Evolutionary conservation across 345 rosid species (phyloP).

Genomic region (Syzygium jambos): DNA sequence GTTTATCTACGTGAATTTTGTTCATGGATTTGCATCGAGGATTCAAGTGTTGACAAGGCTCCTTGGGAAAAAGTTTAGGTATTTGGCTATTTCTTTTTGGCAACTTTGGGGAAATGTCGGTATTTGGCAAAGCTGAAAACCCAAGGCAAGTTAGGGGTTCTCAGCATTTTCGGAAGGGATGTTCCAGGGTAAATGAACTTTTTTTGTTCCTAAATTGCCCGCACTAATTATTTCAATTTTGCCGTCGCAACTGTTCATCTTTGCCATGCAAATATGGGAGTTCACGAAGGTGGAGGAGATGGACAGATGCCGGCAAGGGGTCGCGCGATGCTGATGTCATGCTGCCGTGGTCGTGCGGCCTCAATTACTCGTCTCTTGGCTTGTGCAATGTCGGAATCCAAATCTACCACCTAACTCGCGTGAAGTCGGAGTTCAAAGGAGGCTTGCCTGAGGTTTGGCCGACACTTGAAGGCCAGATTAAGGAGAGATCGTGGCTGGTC

Average conservation of each 20-base stretch:
- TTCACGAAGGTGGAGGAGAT: not conserved
- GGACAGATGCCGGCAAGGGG: fast-evolving
- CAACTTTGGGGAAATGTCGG: not conserved
- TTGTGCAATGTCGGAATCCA: no score
- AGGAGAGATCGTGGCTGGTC: no score
- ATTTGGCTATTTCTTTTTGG: not conserved
- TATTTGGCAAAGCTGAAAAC: not conserved
- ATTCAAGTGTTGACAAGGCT: no score
- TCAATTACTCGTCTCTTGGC: not conserved
- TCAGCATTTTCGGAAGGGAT: no score
- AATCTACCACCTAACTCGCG: fast-evolving
- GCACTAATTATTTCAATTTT: not conserved
- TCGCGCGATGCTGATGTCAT: not conserved
- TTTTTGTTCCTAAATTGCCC: not conserved
- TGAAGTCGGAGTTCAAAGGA: fast-evolving
- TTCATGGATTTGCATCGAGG: no score
- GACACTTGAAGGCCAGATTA: no score
- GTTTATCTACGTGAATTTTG: no score
- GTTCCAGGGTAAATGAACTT: fast-evolving
- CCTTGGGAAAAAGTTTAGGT: not conserved
- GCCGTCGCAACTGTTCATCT: not conserved
- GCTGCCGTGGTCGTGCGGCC: fast-evolving
- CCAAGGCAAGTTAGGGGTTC: no score
- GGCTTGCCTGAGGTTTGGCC: no score
- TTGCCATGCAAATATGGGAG: fast-evolving